phyloP scores from a whole-genome alignment of 1,284 basidiomycete species.

The Phaffia rhodozyma region DNA sequence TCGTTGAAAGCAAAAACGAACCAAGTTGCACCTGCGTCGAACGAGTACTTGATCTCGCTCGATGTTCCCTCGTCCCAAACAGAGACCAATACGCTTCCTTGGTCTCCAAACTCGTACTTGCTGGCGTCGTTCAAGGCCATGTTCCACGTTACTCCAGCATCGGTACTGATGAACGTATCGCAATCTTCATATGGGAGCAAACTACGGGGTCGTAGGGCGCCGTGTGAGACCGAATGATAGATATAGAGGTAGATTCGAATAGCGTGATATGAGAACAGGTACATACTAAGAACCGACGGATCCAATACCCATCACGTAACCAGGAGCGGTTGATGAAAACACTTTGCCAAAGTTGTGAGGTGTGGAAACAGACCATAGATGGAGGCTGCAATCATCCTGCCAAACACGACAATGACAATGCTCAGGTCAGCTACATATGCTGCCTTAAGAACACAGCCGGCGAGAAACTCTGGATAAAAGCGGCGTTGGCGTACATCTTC shows the following conservation, averaged over 20 bases:
- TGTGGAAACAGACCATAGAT: slow-evolving; percentile 80
- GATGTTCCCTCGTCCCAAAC: slow-evolving; percentile 78
- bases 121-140: slow-evolving; percentile 68
- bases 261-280: not conserved
- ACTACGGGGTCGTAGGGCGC: slow-evolving; percentile 27
- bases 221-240: too few species aligned
- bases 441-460: not conserved
- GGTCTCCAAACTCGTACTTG: slow-evolving; percentile 93
- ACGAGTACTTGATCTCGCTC: slow-evolving; percentile 65
- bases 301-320: slow-evolving; percentile 89
- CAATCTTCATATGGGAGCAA: slow-evolving; percentile 72
- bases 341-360: slow-evolving; percentile 87
- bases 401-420: not conserved
- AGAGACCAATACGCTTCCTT: slow-evolving; percentile 66
- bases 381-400: slow-evolving; percentile 58
- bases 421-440: not conserved
- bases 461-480: not conserved
- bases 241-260: not conserved
- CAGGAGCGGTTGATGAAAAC: slow-evolving; percentile 88
- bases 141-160: slow-evolving; percentile 76
- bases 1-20: slow-evolving; percentile 33
- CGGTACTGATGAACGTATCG: slow-evolving; percentile 84
- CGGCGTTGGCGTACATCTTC: slow-evolving; percentile 34
- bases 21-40: slow-evolving; percentile 76
- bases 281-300: slow-evolving; percentile 48